These are phyloP conservation scores for Breviolum minutum DNA, from an alignment of 73 alveolate genomes.

Conservation along the genomic window DNA sequence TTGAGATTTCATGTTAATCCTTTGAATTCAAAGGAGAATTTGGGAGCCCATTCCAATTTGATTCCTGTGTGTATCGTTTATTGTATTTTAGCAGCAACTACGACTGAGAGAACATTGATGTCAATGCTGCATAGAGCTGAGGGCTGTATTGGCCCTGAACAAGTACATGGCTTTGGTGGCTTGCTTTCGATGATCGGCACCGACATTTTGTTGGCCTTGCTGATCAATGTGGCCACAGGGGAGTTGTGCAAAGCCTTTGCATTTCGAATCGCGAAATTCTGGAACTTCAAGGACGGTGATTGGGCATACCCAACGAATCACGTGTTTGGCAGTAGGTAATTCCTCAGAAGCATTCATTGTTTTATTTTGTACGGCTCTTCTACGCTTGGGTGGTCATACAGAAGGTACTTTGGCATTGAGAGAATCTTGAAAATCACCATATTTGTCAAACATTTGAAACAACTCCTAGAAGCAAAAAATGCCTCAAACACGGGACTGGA, in stretches of 20 bases:
- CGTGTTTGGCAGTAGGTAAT: background rate
- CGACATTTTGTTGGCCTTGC: slow-evolving; percentile 64
- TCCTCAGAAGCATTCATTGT: background rate
- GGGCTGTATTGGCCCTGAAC: slow-evolving; percentile 59
- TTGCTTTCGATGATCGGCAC: slow-evolving; percentile 46
- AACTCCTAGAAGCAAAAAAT: no score
- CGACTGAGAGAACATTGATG: background rate
- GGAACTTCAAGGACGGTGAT: background rate
- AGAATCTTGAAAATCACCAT: no score
- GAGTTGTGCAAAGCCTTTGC: slow-evolving; percentile 89
- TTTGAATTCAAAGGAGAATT: no score
- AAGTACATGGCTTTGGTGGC: slow-evolving; percentile 74
- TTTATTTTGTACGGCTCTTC: background rate
- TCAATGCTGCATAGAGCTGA: background rate
- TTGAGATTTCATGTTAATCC: background rate
- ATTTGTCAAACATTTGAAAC: no score
- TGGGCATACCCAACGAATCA: background rate
- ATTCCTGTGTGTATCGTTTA: no score
- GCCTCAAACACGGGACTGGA: no score
- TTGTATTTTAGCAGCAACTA: no score
- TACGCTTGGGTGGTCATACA: no score
- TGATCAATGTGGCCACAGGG: slow-evolving; percentile 78
- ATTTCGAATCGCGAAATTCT: slow-evolving; percentile 52
- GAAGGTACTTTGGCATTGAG: no score
- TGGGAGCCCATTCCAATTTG: no score